Evolutionary conservation across 805 yeast genomes (phyloP).

Genomic region (Metschnikowia gruessii): DNA sequence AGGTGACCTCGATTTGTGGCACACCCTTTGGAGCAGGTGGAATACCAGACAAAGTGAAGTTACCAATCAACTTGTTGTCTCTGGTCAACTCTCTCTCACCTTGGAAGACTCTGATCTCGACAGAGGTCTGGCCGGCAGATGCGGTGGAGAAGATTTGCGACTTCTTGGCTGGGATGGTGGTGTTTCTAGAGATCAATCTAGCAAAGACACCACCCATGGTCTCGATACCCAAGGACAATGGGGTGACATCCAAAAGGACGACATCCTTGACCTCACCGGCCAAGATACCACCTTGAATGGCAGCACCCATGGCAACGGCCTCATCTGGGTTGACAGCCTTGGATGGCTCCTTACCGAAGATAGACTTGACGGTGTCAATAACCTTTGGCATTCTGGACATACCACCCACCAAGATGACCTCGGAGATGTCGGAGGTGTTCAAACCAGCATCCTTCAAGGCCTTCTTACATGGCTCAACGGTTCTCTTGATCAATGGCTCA

Average conservation of each 20-base stretch:
- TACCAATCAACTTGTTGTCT: conserved; percentile 96
- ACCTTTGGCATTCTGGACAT: conserved; percentile 94
- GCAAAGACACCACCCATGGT: conserved; percentile 98
- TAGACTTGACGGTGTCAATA: conserved; percentile 65
- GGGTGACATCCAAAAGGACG: conserved; percentile 83
- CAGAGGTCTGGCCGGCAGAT: conserved; percentile 94
- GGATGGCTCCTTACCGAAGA: conserved; percentile 81
- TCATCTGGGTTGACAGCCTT: conserved; percentile 94
- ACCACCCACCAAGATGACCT: conserved; percentile 85
- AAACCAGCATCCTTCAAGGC: conserved; percentile 80
- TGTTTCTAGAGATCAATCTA: conserved; percentile 85
- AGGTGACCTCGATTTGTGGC: conserved; percentile 90
- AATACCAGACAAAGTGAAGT: conserved; percentile 91
- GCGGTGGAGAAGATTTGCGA: conserved; percentile 95
- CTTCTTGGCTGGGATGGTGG: conserved; percentile 95
- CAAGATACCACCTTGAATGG: conserved; percentile 94
- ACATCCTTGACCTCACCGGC: conserved; percentile 95
- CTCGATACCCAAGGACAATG: conserved; percentile 92
- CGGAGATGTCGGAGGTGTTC: conserved; percentile 63
- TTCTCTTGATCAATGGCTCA: conserved; percentile 66
- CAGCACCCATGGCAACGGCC: conserved; percentile 96
- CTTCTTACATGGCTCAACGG: conserved; percentile 74
- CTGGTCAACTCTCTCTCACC: conserved; percentile 98
- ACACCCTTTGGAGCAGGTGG: conserved; percentile 96
- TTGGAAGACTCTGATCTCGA: conserved; percentile 97